Base-by-base conservation (phyloP, 2,329 filamentous ascomycete genomes). In the Chrysoporthe deuterocubensis region DNA sequence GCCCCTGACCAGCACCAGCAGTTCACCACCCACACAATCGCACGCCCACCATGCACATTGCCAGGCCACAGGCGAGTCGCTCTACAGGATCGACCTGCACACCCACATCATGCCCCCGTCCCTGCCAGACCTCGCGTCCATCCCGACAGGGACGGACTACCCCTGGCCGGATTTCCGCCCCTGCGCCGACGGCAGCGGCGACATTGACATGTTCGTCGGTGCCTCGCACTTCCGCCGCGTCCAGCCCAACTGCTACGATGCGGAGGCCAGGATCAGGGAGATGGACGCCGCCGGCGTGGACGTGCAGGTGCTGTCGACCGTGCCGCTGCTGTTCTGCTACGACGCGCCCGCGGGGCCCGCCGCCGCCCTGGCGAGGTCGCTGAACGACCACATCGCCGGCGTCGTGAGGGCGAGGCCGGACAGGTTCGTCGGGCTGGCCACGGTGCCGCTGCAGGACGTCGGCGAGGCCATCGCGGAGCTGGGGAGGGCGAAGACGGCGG, bases 91-190 rank as follows among this genome's bases (percentile, higher is more conserved):
- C 70, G 76, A 79, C 64, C 76, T 77, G 52, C 77, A 79, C 73
- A 79, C 77, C 0, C 77, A 79, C 70, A 78, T 79, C 64, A 79
- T 79, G 77, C 77, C 77, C 13, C 68, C 72, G 2, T 73, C 74
- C 7, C 79, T 83, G 8, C 74, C 78, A 13, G 82, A 73, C 50
- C 78, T 81, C 58, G 79, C 74, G 65, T 79, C 80, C 69, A 82
- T 84, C 61, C 81, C 82, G n/a, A 79, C 80, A 72, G 81, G 81
- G 14, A 40, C 44, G 7, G 16, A 26, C 72, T 81, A 75, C 69
- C 71, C 73, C 46, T 78, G 74, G 76, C 74, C 76, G 0, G 70
- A 72, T 44, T 73, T 77, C 69, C 72, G 70, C 34, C 73, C 73
- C 1, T 67, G 71, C 42, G 54, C 69, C 21, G 71, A 72, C 43